phyloP scores from a whole-genome alignment of 768 basidiomycete species.

The Amanita molliuscula region DNA sequence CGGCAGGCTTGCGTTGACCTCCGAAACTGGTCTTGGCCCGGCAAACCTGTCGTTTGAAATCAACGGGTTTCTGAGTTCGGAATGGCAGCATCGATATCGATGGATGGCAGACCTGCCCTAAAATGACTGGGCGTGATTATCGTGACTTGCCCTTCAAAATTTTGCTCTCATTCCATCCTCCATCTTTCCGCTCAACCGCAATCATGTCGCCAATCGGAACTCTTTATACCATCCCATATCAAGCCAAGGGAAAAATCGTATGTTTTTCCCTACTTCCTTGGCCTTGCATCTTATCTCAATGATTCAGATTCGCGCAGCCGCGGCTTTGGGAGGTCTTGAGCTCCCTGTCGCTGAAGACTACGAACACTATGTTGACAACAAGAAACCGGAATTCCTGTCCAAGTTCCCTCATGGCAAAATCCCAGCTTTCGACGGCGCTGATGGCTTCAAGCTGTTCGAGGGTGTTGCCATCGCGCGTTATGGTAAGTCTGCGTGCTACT shows the following conservation, averaged over 20 bases:
- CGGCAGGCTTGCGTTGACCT: too few relatives aligned
- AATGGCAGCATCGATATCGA: slow-evolving; percentile 4
- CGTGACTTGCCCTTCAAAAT: slow-evolving; percentile 1
- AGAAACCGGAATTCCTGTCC: slow-evolving; percentile 52
- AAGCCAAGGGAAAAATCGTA: slow-evolving; percentile 39
- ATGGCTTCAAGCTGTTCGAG: slow-evolving; percentile 78
- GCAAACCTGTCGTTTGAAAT: not conserved
- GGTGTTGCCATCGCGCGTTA: slow-evolving; percentile 75
- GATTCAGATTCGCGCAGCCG: slow-evolving; percentile 40
- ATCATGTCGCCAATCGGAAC: slow-evolving; percentile 53
- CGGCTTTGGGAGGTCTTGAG: slow-evolving; percentile 49
- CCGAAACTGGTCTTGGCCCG: too few relatives aligned
- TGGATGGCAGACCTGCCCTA: slow-evolving; percentile 1
- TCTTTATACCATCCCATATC: slow-evolving; percentile 40
- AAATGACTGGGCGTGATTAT: not conserved
- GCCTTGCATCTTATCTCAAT: not conserved
- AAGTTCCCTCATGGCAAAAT: slow-evolving; percentile 83
- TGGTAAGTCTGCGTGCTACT: slow-evolving; percentile 48
- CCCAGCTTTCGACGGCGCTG: slow-evolving; percentile 66
- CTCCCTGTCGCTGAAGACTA: slow-evolving; percentile 44
- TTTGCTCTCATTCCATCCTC: slow-evolving; percentile 8
- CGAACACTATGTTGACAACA: slow-evolving; percentile 56
- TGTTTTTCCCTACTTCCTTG: slow-evolving; percentile 12
- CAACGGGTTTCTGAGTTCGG: not conserved
- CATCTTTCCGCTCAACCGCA: slow-evolving; percentile 14